Evolutionary conservation across 2,329 filamentous ascomycete species (phyloP).

Genomic region (Lasiodiplodia sp.): DNA sequence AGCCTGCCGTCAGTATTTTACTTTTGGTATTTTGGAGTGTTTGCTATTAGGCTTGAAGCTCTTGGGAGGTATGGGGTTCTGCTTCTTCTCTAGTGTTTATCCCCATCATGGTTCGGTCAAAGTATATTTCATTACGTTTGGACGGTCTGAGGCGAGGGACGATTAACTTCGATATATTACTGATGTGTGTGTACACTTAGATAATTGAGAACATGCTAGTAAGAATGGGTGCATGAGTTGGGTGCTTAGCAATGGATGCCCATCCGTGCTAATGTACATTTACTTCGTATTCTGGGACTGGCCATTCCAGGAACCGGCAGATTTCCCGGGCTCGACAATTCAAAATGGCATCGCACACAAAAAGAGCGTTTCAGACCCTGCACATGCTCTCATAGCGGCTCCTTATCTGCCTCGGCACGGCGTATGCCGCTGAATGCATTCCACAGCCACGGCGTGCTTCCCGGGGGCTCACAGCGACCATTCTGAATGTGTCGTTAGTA

Average conservation of each 20-base stretch:
- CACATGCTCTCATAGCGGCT: neutral
- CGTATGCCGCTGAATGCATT: neutral
- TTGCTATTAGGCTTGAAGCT: neutral
- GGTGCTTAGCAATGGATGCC: no score
- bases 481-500: neutral
- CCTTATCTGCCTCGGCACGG: no score
- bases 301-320: neutral
- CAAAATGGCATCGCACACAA: neutral
- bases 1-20: neutral
- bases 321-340: neutral
- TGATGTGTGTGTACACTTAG: slow-evolving; percentile 23
- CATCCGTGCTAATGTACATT: neutral
- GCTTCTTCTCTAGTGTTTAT: neutral
- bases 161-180: neutral
- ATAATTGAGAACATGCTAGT: neutral
- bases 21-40: neutral
- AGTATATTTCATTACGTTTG: neutral
- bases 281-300: neutral
- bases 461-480: neutral
- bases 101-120: neutral
- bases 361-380: neutral
- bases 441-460: neutral
- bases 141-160: neutral
- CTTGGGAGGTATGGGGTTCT: neutral
- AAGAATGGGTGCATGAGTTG: neutral